Evolutionary conservation across 1,284 basidiomycete species (phyloP), one percentile per base, ranked within the genome.

Genomic region (Papiliotrema terrestris): DNA sequence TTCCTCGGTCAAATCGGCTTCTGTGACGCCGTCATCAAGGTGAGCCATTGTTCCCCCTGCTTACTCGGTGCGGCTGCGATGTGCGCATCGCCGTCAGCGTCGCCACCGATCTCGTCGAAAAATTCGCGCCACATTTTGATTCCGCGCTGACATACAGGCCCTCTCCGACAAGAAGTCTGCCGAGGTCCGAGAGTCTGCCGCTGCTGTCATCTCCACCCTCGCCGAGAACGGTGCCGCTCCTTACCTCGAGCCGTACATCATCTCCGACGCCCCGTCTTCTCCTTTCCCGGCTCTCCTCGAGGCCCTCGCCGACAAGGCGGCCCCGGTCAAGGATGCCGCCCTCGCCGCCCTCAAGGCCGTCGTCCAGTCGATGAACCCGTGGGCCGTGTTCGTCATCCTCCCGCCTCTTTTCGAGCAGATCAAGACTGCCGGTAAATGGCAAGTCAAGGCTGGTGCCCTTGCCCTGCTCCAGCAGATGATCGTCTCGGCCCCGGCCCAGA

Each of bases 401-500:
- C 91, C 93, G 58, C 81, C 88, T 63, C 82, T 98, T 75, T 90
- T 98, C 77, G 83, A 91, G 78, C 87, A 98, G 81, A 89, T 96
- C 81, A 89, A 89, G 81, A 90, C 89, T 68, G 90, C 92, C 73
- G 94, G 95, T 73, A 99, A 99, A 81, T 98, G 95, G 96, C 96
- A 98, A 80, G 78, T 97, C 82, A 99, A 99, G 86, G 89, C 86
- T 36, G 95, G 95, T 56, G 84, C 87, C 39, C 82, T 98, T 61
- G 79, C 83, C 67, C 78, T 91, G 69, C 83, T 99, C 76, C 87
- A 98, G 81, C 88, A 93, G 81, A 85, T 99, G 77, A 87, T 98
- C 74, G 80, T 78, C 65, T 86, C 86, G 68, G 88, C 90, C 51
- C 91, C 94, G 53, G 76, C 80, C 61, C 93, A 96, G 81, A 90